Percentiles rank a stretch among this genome's conserved stretches.
These are phyloP conservation scores for Salix suchowensis DNA, from an alignment of 345 rosid species.

Conservation along the genomic window DNA sequence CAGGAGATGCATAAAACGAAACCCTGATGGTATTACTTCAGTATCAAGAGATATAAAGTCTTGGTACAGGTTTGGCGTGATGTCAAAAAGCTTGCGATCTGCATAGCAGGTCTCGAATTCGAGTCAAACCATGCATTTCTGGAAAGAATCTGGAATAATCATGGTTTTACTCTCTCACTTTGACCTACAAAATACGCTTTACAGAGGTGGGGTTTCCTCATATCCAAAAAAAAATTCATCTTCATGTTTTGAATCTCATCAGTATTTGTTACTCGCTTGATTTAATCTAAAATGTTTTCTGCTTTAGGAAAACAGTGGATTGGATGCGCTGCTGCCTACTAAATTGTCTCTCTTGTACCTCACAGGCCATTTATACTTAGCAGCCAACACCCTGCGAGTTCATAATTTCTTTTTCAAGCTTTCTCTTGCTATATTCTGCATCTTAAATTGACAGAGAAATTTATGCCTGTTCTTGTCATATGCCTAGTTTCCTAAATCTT, in stretches of 20 bases:
- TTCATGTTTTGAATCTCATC: not conserved
- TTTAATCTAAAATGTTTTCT: not conserved
- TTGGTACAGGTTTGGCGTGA: too few relatives aligned
- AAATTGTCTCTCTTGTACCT: slow-evolving; percentile 7
- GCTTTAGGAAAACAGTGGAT: not conserved
- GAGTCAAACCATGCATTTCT: too few relatives aligned
- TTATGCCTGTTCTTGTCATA: not conserved
- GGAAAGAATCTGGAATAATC: fast-evolving
- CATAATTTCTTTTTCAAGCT: not conserved
- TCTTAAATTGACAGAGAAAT: not conserved
- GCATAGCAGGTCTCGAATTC: too few relatives aligned
- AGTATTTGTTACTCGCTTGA: not conserved
- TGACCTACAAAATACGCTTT: too few relatives aligned
- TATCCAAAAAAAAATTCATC: not conserved
- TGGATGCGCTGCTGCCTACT: slow-evolving; percentile 3
- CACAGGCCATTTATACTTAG: slow-evolving; percentile 83
- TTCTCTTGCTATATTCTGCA: not conserved
- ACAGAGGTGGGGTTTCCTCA: too few relatives aligned
- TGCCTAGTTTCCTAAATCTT: not conserved
- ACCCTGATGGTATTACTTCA: too few relatives aligned
- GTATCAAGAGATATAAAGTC: too few relatives aligned
- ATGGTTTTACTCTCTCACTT: too few relatives aligned
- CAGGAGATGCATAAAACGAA: slow-evolving; percentile 46
- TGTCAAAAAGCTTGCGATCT: too few relatives aligned
- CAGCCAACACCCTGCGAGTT: slow-evolving; percentile 80